Evolutionary conservation across 352 stramenopile species (phyloP).

Genomic region (Pythium plurisporium): DNA sequence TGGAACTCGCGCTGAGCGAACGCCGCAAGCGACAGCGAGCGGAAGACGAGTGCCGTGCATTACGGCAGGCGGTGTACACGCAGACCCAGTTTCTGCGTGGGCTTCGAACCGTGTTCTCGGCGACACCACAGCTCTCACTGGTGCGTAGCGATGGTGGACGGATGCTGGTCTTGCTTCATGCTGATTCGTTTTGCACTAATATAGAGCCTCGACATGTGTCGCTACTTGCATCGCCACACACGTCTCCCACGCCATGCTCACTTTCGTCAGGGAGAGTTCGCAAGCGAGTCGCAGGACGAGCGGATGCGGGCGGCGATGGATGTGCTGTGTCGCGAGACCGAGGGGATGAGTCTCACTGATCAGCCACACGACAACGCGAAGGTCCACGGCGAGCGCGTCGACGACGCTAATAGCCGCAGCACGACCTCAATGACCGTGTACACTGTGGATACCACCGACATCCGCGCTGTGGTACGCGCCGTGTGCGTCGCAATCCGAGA

Average conservation of each 20-base stretch:
- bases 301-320: neutral
- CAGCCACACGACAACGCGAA: too few species aligned
- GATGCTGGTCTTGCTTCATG: neutral
- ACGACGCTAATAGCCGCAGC: neutral
- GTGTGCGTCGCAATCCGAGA: slow-evolving; percentile 16
- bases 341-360: neutral
- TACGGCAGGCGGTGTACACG: slow-evolving; percentile 4
- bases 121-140: slow-evolving; percentile 1
- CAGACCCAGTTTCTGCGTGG: neutral
- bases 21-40: neutral
- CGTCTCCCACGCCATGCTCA: neutral
- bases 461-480: slow-evolving; percentile 11
- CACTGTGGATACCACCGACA: neutral
- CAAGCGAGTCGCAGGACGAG: neutral
- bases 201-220: neutral
- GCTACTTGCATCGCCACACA: slow-evolving; percentile 5
- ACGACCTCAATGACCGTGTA: neutral
- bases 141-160: neutral
- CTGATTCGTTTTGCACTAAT: neutral
- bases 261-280: neutral
- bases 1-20: slow-evolving; percentile 1
- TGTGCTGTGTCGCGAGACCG: neutral
- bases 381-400: neutral
- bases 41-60: neutral
- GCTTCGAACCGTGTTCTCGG: slow-evolving; percentile 2